A percentile compares a stretch with the other conserved stretches of the same genome.
These are phyloP conservation scores for Daedalea quercina DNA, from an alignment of 768 basidiomycete genomes.

Conservation along the genomic window DNA sequence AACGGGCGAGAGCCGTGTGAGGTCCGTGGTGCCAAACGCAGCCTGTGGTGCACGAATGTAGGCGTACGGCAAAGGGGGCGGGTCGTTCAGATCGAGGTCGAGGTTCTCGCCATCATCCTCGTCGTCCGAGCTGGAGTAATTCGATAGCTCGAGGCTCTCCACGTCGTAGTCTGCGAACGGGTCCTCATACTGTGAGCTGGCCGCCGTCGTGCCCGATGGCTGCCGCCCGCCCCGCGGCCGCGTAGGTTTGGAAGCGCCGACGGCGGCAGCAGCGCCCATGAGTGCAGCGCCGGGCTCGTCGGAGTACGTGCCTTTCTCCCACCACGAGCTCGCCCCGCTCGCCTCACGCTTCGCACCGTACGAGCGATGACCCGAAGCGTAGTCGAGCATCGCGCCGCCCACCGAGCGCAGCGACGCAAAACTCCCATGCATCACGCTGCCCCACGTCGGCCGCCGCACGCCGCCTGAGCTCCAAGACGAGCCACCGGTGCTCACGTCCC, in stretches of 20 bases:
- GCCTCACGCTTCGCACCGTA: conserved; percentile 24
- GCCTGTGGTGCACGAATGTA: conserved; percentile 10
- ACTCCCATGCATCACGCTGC: conserved; percentile 20
- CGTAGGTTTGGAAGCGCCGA: conserved; percentile 6
- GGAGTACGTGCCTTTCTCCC: conserved; percentile 26
- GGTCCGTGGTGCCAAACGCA: conserved; percentile 8
- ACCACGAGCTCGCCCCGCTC: conserved; percentile 33
- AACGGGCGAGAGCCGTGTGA: conserved; percentile 18
- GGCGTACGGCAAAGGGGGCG: conserved; percentile 18
- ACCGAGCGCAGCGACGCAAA: conserved; percentile 22
- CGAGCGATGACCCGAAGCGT: conserved; percentile 15
- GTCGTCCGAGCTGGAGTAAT: conserved; percentile 13
- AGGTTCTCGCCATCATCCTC: conserved; percentile 14
- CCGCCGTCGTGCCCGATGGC: conserved; percentile 11
- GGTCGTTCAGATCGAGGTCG: conserved; percentile 14
- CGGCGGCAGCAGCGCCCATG: conserved; percentile 12
- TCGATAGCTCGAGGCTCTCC: conserved; percentile 15
- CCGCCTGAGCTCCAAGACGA: conserved; percentile 15
- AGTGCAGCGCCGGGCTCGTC: conserved; percentile 36
- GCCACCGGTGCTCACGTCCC: conserved; percentile 18
- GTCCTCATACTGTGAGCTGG: conserved; percentile 15
- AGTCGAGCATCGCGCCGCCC: conserved; percentile 23
- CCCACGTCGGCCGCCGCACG: conserved; percentile 16
- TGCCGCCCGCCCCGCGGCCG: conserved; percentile 16
- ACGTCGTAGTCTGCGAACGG: conserved; percentile 22